Evolutionary conservation across 495 filamentous ascomycete species (phyloP), one percentile per base, ranked within the genome.

Genomic region (Hyphodiscus hymeniophilus): DNA sequence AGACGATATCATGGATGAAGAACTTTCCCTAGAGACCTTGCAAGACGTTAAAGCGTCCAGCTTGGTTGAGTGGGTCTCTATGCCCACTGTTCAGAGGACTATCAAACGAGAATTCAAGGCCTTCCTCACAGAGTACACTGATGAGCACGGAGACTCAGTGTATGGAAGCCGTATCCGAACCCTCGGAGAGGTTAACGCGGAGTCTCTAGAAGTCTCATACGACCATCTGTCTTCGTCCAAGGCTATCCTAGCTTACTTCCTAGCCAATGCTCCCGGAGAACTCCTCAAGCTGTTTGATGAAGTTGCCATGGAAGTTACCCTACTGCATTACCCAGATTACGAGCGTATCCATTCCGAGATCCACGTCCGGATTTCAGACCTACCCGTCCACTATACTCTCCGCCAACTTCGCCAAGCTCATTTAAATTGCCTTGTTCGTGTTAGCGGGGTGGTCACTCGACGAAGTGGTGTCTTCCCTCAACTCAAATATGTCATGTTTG

Each of bases 391-490:
- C 55, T 95, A 95, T 66, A 97, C 92, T n/a, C 82, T 99, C 48
- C 89, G 94, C 39, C 89, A 97, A 63, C 73, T 99, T 39, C 87
- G 94, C 47, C 94, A 99, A 69, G 85, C 85, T 7, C 94, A 99
- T 61, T 81, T 99, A 48, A 97, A 97, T 73, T 95, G 90, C 59
- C 77, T 99, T 6, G 86, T 99, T 28, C 85, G 92, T 28, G 94
- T 97, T 38, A 84, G 80, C 57, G 94, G 94, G 53, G 94, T 97
- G 2, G 94, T 99, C 44, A 99, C 94, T 21, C 82, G 94, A 45
- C 81, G 94, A 45, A 91, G 81, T n/a, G 94, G 94, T 38, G 94
- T 99, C 42, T 99, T 99, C 69, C 94, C 94, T 1, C 94, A 99
- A 66, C 68, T 99, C 44, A 96, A 97, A 64, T 95, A 96, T 60